A percentile compares a stretch with the other conserved stretches of the same genome.
These are phyloP conservation scores for Leccinum disarticulatum DNA, from an alignment of 768 basidiomycete species.

Conservation along the genomic window DNA sequence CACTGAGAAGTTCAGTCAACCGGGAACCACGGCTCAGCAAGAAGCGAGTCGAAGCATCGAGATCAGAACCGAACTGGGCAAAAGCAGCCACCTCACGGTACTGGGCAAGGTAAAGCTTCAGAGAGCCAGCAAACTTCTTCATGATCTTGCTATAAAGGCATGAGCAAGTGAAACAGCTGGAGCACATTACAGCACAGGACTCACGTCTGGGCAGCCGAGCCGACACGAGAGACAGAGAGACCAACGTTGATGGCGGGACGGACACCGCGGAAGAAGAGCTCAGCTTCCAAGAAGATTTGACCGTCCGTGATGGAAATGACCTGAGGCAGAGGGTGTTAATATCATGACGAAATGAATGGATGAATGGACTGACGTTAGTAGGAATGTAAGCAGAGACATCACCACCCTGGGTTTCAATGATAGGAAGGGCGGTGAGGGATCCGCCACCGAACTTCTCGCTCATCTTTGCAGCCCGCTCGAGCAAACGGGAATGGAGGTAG, in stretches of 20 bases:
- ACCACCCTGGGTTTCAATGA: slow-evolving; percentile 99
- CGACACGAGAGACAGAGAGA: slow-evolving; percentile 99
- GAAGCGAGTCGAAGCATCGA: slow-evolving; percentile 99
- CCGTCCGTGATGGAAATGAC: slow-evolving; percentile 99
- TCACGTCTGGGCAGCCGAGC: slow-evolving; percentile 99
- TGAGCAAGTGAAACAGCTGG: neutral
- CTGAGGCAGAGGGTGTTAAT: slow-evolving; percentile 38
- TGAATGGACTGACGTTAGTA: slow-evolving; percentile 61
- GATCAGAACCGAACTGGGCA: slow-evolving; percentile 99
- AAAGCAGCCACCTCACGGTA: slow-evolving; percentile 99
- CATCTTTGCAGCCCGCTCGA: slow-evolving; percentile 99
- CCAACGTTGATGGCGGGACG: slow-evolving; percentile 99
- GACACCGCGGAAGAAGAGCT: slow-evolving; percentile 99
- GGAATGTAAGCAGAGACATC: slow-evolving; percentile 99
- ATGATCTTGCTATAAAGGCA: slow-evolving; percentile 77
- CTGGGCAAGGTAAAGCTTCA: slow-evolving; percentile 99
- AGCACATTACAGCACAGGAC: slow-evolving; percentile 26
- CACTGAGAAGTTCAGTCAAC: slow-evolving; percentile 93
- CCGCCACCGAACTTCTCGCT: slow-evolving; percentile 98
- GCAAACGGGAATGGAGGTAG: slow-evolving; percentile 99
- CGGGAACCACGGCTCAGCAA: slow-evolving; percentile 96
- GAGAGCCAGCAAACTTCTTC: slow-evolving; percentile 99
- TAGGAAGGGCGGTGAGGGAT: slow-evolving; percentile 96
- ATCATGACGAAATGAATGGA: neutral
- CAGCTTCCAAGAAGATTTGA: slow-evolving; percentile 99